These are phyloP conservation scores for Rugonectria rugulosa DNA, from an alignment of 2,329 filamentous ascomycete genomes.

Conservation along the genomic window DNA sequence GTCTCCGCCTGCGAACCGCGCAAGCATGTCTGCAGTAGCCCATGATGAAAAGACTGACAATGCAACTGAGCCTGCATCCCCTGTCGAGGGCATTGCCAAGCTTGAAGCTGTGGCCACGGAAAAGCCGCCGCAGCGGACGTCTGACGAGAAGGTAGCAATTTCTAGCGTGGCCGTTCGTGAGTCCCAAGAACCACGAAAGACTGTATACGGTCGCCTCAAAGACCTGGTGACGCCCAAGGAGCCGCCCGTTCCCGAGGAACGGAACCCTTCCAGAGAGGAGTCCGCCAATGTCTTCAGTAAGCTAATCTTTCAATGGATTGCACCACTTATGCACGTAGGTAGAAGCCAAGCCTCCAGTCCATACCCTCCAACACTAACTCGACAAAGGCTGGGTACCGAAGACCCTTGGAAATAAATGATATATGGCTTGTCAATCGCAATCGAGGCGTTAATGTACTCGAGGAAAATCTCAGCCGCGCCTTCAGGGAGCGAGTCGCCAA, in stretches of 20 bases:
- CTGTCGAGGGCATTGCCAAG: not conserved
- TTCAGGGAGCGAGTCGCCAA: not conserved
- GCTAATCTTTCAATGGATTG: constrained; percentile 7
- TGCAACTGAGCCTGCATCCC: not conserved
- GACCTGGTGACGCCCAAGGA: not conserved
- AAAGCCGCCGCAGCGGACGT: not conserved
- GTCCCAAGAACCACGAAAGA: not conserved
- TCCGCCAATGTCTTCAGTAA: not conserved
- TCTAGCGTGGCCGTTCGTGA: not conserved
- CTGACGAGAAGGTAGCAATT: not conserved
- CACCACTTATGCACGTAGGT: constrained; percentile 10
- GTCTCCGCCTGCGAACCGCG: not conserved
- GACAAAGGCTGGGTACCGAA: constrained; percentile 2
- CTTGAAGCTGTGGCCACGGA: not conserved
- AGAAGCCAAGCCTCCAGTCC: not conserved
- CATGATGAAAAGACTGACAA: not conserved
- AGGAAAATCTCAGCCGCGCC: not conserved
- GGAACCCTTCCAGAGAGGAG: not conserved
- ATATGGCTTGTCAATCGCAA: constrained; percentile 8
- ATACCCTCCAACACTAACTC: not conserved
- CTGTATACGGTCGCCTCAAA: not conserved
- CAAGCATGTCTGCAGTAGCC: not conserved
- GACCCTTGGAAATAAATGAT: constrained; percentile 6
- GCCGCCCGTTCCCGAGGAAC: constrained; percentile 1
- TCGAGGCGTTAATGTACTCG: not conserved